Evolutionary conservation across 2,329 filamentous ascomycete species (phyloP), one percentile per base, ranked within the genome.

Genomic region (Diplocarpon rosae): DNA sequence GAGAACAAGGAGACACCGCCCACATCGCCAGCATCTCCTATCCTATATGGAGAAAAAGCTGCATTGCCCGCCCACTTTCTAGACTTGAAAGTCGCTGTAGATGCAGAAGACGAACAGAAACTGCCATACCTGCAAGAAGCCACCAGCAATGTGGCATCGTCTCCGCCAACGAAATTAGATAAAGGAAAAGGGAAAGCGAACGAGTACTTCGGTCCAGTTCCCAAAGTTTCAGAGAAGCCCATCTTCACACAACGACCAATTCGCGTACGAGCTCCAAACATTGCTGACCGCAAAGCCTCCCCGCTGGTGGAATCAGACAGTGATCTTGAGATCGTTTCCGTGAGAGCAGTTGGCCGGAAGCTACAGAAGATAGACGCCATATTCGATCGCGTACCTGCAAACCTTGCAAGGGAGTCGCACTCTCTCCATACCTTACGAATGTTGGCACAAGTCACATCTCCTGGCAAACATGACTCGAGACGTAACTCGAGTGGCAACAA

Each of bases 391-490:
- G 62, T 83, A 2, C 83, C 81, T 0, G 66, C 69, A 39, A 78
- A 73, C 57, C 78, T 76, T 58, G 65, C 71, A n/a, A 70, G 78
- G 42, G 80, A 85, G 55, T 68, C 75, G 1, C 69, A 70, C 20
- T 78, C 83, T 0, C 67, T 90, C 48, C 71, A 80, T 20, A 75
- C 73, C 13, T 68, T 92, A n/a, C 82, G 82, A 47, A 75, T 78
- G 45, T 74, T 94, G 12, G 86, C 87, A 2, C 78, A 87, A 49
- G 64, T 92, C 16, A 74, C 71, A 42, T 82, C 80, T 5, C 81
- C 74, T 39, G 72, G 67, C 36, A 80, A 71, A 57, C 64, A 62
- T 56, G 66, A 69, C 59, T 30, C 39, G n/a, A 57, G 63, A n/a
- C 61, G 64, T 32, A 67, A 69, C 58, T 28, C 37, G 14, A 58